These are phyloP conservation scores for Ziziphus jujuba DNA, from an alignment of 306 rosid genomes.

Conservation along the genomic window DNA sequence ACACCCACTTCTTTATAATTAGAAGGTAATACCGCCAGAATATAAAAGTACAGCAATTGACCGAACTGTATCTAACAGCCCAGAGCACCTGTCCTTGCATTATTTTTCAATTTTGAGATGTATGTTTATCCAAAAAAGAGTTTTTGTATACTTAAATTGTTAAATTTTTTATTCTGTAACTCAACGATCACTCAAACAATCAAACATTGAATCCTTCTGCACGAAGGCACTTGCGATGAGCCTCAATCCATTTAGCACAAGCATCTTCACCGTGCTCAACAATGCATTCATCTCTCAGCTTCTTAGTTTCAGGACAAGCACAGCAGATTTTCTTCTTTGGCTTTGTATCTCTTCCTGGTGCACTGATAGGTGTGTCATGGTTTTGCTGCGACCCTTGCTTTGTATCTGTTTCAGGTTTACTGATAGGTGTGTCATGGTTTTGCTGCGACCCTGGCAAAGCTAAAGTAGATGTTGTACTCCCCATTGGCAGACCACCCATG, in stretches of 20 bases:
- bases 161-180: conserved; percentile 1
- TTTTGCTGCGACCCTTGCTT: conserved; percentile 45
- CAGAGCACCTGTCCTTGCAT: conserved; percentile 10
- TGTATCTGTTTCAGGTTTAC: conserved; percentile 33
- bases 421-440: conserved; percentile 22
- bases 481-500: conserved; percentile 52
- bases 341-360: conserved; percentile 40
- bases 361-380: conserved; percentile 17
- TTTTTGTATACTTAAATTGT: conserved; percentile 22
- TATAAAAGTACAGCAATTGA: conserved; percentile 11
- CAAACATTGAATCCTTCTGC: conserved; percentile 83
- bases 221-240: conserved; percentile 79
- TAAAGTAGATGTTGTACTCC: conserved; percentile 38
- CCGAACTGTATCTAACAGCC: conserved; percentile 31
- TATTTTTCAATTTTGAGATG: conserved; percentile 28
- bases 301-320: conserved; percentile 82
- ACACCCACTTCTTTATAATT: neutral
- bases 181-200: conserved; percentile 21
- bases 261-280: conserved; percentile 86
- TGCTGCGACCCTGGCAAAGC: conserved; percentile 40
- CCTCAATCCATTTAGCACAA: conserved; percentile 87
- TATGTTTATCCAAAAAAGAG: conserved; percentile 11
- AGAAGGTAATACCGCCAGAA: neutral
- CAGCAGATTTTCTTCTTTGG: conserved; percentile 89
- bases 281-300: conserved; percentile 82